phyloP scores from a whole-genome alignment of 2,329 filamentous ascomycete genomes.

The Rachicladosporium sp. region DNA sequence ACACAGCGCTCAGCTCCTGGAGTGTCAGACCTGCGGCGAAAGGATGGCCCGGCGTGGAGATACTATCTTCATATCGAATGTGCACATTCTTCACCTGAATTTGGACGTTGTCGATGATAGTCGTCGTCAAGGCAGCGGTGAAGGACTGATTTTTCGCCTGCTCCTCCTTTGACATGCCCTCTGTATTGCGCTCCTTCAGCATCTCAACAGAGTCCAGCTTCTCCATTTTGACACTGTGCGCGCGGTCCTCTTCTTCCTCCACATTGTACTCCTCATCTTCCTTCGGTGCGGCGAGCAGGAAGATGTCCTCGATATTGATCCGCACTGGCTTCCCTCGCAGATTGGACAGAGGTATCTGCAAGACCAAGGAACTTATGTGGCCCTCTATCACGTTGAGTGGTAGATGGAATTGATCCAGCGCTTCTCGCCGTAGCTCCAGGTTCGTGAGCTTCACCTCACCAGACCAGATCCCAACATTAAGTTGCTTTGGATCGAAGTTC shows the following conservation, averaged over 20 bases:
- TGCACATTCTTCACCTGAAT: constrained; percentile 98
- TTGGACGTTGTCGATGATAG: constrained; percentile 96
- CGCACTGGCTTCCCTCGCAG: constrained; percentile 86
- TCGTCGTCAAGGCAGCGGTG: constrained; percentile 84
- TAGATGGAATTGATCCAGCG: constrained; percentile 90
- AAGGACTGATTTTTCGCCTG: constrained; percentile 98
- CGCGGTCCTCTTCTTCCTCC: constrained; percentile 77
- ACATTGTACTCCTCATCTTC: constrained; percentile 89
- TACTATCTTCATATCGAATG: constrained; percentile 92
- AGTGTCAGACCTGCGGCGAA: constrained; percentile 88
- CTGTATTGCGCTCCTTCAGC: constrained; percentile 80
- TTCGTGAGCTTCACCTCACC: constrained; percentile 93
- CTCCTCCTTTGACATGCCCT: constrained; percentile 87
- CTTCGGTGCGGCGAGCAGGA: constrained; percentile 84
- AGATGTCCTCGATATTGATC: constrained; percentile 93
- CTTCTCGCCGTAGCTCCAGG: constrained; percentile 84
- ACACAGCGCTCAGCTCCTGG: constrained; percentile 92
- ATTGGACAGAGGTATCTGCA: constrained; percentile 96
- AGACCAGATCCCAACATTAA: constrained; percentile 98
- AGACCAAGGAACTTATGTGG: constrained; percentile 79
- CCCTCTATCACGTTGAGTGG: constrained; percentile 95
- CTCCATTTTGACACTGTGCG: constrained; percentile 94
- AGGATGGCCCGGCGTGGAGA: constrained; percentile 86
- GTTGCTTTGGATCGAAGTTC: constrained; percentile 95
- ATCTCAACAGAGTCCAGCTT: constrained; percentile 94